A percentile compares a stretch with the other conserved stretches of the same genome.
Conservation (phyloP, 2,329 filamentous ascomycete species). For the Botryosphaeria agaves region DNA sequence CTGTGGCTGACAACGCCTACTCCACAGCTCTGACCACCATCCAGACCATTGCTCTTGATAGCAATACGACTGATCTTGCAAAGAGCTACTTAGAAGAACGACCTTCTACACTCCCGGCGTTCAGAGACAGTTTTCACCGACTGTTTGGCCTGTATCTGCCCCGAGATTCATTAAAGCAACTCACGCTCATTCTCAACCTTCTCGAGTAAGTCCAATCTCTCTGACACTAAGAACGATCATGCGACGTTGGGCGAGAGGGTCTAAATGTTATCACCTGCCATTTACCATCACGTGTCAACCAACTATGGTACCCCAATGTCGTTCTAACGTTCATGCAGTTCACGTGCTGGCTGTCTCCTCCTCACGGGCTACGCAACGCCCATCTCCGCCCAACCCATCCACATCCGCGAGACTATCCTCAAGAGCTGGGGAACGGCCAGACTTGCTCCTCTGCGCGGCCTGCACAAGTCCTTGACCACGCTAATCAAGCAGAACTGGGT, state of each 20-base stretch:
- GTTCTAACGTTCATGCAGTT: conserved; percentile 23
- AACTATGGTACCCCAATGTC: background rate
- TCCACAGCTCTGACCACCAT: conserved; percentile 25
- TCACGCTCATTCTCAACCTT: conserved; percentile 34
- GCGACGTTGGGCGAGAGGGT: too few species aligned
- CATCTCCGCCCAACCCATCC: conserved; percentile 41
- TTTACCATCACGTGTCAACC: too few species aligned
- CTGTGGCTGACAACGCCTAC: conserved; percentile 33
- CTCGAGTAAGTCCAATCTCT: conserved; percentile 40
- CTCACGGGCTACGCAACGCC: conserved; percentile 51
- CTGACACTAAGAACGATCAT: too few species aligned
- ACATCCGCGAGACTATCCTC: conserved; percentile 44
- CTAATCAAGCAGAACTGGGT: conserved; percentile 38
- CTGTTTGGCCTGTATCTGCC: conserved; percentile 32
- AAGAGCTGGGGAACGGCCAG: conserved; percentile 43
- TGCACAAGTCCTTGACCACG: conserved; percentile 38
- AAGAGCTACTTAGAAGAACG: conserved; percentile 36
- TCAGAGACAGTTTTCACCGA: conserved; percentile 33
- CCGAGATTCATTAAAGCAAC: conserved; percentile 26
- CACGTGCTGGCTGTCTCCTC: conserved; percentile 42
- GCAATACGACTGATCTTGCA: conserved; percentile 26
- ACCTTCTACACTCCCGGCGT: conserved; percentile 33
- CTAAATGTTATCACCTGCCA: too few species aligned
- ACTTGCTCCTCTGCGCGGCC: conserved; percentile 33
- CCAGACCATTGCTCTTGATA: conserved; percentile 17